These are phyloP conservation scores for Phaeophleospora eucalypticola DNA, from an alignment of 2,329 filamentous ascomycete genomes.

Conservation along the genomic window DNA sequence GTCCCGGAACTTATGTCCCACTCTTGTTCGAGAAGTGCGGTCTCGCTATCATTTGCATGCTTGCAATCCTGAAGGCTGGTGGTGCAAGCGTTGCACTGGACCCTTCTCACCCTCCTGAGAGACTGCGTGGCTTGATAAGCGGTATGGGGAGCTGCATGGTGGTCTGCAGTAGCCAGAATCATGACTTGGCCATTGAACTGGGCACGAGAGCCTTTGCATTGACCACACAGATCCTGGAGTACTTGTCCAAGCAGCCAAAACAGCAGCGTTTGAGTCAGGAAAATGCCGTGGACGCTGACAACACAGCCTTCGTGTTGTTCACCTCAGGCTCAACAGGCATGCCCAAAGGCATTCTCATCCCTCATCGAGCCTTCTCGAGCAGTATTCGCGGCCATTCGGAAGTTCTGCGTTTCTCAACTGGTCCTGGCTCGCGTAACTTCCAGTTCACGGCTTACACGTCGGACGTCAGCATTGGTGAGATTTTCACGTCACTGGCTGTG, in stretches of 20 bases:
- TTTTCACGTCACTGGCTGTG: not conserved
- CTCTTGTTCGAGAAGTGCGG: constrained; percentile 28
- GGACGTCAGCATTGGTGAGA: constrained; percentile 4
- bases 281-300: not conserved
- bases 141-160: constrained; percentile 26
- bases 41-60: constrained; percentile 23
- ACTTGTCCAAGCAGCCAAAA: not conserved
- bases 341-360: not conserved
- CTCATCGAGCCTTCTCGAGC: too few relatives aligned
- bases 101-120: constrained; percentile 20
- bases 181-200: not conserved
- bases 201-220: not conserved
- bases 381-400: too few relatives aligned
- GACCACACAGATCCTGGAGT: not conserved
- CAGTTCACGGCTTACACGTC: not conserved
- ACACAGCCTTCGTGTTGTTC: not conserved
- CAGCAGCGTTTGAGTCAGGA: not conserved
- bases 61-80: constrained; percentile 30
- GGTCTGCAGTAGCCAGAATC: constrained; percentile 6
- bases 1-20: constrained; percentile 16
- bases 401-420: too few relatives aligned
- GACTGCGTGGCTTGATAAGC: too few relatives aligned
- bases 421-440: not conserved
- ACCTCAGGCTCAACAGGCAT: not conserved
- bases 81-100: constrained; percentile 28